Evolutionary conservation across 2,329 filamentous ascomycete genomes (phyloP), one percentile per base, ranked within the genome.

Genomic region (Apiospora arundinis): DNA sequence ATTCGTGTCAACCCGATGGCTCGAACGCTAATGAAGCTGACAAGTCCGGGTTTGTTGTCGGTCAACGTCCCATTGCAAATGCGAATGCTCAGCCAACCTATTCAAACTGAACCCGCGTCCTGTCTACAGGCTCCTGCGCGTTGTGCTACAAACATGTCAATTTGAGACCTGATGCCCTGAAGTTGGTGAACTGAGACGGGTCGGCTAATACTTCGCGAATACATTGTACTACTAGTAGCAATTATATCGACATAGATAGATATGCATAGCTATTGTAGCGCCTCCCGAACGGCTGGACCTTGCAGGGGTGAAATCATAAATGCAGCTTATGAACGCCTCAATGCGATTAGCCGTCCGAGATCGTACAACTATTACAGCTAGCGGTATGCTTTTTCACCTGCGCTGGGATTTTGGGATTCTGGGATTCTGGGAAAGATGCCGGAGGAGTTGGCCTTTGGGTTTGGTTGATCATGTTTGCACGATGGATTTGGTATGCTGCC

Each of bases 271-370:
- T 63, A 63, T 40, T 40, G 32, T 60, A 40, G 56, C 56, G 56
- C 56, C 56, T 63, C 56, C 56, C 56, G 56, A 63, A n/a, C 56
- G 56, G 32, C 56, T 40, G 56, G 56, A 40, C 32, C 56, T 63
- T 63, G 56, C 32, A 40, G 32, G 56, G 56, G 56, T 28, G 14
- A 23, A 63, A 23, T 40, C 56, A n/a, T 63, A 40, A 60, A 63
- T n/a, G 32, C 21, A 63, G 40, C 40, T 18, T 32, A 21, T 9
- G 32, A 40, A 40, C 56, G 56, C 28, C 56, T 40, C 32, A 18
- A 63, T 40, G 56, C 56, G 40, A 63, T 40, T 60, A 60, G 21
- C 52, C 52, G 52, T 28, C 52, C 52, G 52, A 37, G 52, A 60
- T 60, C 52, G 25, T 60, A 32, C 52, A 37, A 60, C 18, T 60